These are phyloP conservation scores for Steccherinum ochraceum DNA, from an alignment of 768 basidiomycete genomes.

Conservation along the genomic window DNA sequence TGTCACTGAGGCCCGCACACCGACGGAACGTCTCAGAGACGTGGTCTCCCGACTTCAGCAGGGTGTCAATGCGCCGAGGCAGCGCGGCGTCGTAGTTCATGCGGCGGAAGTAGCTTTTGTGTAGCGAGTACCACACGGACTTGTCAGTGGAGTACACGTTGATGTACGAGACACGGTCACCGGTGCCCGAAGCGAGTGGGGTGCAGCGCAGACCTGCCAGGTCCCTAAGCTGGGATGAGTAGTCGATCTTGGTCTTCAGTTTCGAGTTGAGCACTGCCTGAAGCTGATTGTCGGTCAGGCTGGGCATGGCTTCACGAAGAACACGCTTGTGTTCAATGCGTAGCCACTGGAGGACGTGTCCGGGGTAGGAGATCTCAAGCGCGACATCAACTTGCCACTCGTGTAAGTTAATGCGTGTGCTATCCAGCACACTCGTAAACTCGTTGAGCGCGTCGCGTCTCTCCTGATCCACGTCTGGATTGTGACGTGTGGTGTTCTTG, in stretches of 20 bases:
- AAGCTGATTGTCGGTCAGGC: not conserved
- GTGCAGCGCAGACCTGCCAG: not conserved
- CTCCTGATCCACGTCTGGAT: not conserved
- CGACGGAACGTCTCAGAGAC: not conserved
- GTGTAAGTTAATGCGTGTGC: not conserved
- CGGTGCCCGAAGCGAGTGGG: not conserved
- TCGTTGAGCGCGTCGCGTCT: not conserved
- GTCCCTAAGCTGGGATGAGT: not conserved
- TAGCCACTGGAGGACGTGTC: not conserved
- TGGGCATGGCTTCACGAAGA: not conserved
- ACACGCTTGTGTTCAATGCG: not conserved
- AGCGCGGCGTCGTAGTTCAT: not conserved
- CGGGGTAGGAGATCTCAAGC: not conserved
- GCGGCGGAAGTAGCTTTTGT: not conserved
- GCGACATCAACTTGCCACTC: not conserved
- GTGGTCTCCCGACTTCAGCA: not conserved
- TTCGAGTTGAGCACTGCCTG: not conserved
- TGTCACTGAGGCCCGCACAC: not conserved
- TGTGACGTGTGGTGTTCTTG: not conserved
- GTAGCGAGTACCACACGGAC: not conserved
- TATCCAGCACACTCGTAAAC: not conserved
- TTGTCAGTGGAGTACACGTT: not conserved
- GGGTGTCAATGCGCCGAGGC: not conserved
- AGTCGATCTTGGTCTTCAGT: not conserved
- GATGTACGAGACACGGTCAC: not conserved